phyloP scores from a whole-genome alignment of 805 yeast genomes.

The Sugiyamaella lignohabitans region DNA sequence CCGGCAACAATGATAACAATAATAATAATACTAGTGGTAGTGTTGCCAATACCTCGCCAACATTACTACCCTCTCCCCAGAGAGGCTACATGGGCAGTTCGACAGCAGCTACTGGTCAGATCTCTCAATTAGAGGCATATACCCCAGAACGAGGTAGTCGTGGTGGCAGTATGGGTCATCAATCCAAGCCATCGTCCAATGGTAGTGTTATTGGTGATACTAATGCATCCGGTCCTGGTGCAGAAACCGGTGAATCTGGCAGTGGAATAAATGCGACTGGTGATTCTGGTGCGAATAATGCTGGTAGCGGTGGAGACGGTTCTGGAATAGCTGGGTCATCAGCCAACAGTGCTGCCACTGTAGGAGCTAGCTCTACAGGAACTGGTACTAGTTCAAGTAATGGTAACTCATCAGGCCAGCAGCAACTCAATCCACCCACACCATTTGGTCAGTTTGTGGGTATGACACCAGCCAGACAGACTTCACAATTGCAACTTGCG shows the following conservation, averaged over 20 bases:
- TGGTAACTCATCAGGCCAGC: not conserved
- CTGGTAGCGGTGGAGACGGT: not conserved
- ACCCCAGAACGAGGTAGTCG: constrained; percentile 53
- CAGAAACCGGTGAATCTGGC: not conserved
- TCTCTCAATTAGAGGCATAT: constrained; percentile 46
- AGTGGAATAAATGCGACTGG: not conserved
- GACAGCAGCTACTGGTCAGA: constrained; percentile 1
- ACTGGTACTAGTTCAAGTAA: not conserved
- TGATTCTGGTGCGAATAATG: not conserved
- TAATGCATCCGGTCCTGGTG: not conserved
- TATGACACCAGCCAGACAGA: constrained; percentile 22
- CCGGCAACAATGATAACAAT: not conserved
- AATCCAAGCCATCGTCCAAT: not conserved
- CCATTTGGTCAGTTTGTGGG: constrained; percentile 5
- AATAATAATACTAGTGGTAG: not conserved
- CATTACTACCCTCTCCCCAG: constrained; percentile 15
- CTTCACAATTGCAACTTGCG: constrained; percentile 30
- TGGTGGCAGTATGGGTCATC: not conserved
- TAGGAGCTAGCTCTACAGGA: not conserved
- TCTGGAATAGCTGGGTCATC: not conserved
- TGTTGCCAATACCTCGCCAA: not conserved
- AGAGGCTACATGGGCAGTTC: constrained; percentile 32
- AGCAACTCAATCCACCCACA: not conserved
- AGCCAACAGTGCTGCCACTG: not conserved
- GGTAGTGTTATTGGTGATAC: not conserved